phyloP scores from a whole-genome alignment of 2,329 filamentous ascomycete species.

The Trichoderma afroharzianum region DNA sequence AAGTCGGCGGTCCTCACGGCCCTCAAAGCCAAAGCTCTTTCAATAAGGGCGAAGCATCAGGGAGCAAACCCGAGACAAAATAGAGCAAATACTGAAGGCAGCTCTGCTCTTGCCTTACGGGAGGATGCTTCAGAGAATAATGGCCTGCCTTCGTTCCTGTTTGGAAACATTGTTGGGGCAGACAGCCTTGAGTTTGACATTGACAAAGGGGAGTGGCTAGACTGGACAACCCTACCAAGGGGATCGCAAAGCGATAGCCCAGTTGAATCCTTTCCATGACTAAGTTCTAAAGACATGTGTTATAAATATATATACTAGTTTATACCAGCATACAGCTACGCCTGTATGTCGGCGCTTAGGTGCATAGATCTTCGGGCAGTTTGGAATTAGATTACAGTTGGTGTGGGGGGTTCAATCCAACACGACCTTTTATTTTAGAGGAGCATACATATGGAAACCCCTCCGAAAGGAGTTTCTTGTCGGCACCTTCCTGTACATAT shows the following conservation, averaged over 20 bases:
- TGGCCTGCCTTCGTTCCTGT: background rate
- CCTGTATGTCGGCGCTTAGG: background rate
- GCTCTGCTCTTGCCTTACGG: background rate
- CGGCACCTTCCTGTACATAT: background rate
- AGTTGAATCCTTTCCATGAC: background rate
- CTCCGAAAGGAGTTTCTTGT: background rate
- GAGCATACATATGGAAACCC: background rate
- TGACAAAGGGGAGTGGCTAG: background rate
- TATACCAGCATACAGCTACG: background rate
- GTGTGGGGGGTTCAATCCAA: background rate
- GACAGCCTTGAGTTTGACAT: background rate
- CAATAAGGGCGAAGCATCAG: background rate
- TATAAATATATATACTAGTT: background rate
- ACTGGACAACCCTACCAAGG: background rate
- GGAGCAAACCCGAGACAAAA: background rate
- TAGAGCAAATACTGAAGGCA: background rate
- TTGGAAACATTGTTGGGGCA: background rate
- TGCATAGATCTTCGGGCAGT: background rate
- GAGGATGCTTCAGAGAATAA: background rate
- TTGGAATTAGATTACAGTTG: background rate
- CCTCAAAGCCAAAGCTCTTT: background rate
- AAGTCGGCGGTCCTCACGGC: background rate
- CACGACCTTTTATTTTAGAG: background rate
- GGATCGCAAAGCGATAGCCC: background rate
- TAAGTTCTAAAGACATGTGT: background rate